These are phyloP conservation scores for Magnaporthiopsis rhizophila DNA, from an alignment of 2,329 filamentous ascomycete species.

Conservation along the genomic window DNA sequence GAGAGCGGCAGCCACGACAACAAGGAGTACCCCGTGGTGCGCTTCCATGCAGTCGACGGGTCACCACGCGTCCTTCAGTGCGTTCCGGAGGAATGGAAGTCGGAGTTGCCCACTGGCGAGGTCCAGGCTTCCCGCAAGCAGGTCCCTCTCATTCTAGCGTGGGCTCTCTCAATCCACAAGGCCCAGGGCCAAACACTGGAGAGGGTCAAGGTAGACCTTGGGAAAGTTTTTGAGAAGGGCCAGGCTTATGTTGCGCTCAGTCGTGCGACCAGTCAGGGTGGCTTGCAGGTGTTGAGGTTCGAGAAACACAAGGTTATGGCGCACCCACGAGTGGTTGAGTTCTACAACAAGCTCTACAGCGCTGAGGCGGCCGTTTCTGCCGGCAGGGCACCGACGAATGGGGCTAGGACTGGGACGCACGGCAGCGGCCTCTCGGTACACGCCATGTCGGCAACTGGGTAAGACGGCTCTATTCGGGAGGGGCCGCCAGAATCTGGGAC, in stretches of 20 bases:
- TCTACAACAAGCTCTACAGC: conserved; percentile 76
- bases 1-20: conserved; percentile 35
- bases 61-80: conserved; percentile 70
- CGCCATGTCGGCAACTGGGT: neutral
- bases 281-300: conserved; percentile 82
- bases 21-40: conserved; percentile 71
- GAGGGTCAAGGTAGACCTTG: conserved; percentile 87
- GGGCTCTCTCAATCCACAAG: conserved; percentile 97
- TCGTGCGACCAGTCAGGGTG: conserved; percentile 79
- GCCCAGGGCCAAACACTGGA: conserved; percentile 93
- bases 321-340: conserved; percentile 74
- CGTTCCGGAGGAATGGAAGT: conserved; percentile 87
- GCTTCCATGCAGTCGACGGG: conserved; percentile 74
- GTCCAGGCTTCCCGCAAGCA: conserved; percentile 80
- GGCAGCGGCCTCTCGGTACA: neutral
- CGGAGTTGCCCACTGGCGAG: conserved; percentile 92
- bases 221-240: conserved; percentile 90
- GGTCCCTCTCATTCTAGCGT: conserved; percentile 84
- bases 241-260: conserved; percentile 96
- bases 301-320: conserved; percentile 90
- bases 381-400: conserved; percentile 6
- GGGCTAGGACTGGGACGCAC: neutral
- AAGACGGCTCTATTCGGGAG: neutral
- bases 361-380: conserved; percentile 42
- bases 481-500: too few relatives aligned